A percentile compares a stretch with the other conserved stretches of the same genome.
Conservation (phyloP, 148 eudicot species). For the Arctostaphylos glauca region DNA sequence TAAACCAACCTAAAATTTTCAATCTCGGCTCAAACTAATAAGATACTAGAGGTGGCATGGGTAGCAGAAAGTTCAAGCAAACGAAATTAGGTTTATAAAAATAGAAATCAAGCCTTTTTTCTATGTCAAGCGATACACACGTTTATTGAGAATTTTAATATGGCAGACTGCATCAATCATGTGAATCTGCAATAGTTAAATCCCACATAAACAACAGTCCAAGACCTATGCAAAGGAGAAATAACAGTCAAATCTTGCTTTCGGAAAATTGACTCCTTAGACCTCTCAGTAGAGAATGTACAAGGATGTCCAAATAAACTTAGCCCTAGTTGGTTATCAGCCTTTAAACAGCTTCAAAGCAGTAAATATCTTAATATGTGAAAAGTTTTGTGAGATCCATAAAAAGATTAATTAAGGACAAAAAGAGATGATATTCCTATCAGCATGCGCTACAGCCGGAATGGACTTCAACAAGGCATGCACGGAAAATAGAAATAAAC, state of each 20-base stretch:
- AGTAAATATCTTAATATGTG: neutral
- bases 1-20: neutral
- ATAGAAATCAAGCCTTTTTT: neutral
- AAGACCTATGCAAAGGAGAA: neutral
- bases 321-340: neutral
- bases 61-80: too few relatives aligned
- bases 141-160: too few relatives aligned
- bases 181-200: neutral
- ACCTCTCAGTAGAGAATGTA: neutral
- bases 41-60: too few relatives aligned
- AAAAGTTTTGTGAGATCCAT: neutral
- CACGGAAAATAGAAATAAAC: neutral
- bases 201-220: neutral
- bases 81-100: neutral
- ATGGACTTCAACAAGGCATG: neutral
- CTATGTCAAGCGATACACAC: neutral
- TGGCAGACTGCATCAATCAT: neutral
- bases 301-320: neutral
- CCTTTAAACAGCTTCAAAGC: neutral
- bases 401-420: neutral
- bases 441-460: neutral
- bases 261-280: neutral
- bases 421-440: conserved; percentile 1
- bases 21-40: neutral
- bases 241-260: neutral